These are phyloP conservation scores for Zoysia japonica DNA, from an alignment of 176 grass and related monocot species.

Conservation along the genomic window DNA sequence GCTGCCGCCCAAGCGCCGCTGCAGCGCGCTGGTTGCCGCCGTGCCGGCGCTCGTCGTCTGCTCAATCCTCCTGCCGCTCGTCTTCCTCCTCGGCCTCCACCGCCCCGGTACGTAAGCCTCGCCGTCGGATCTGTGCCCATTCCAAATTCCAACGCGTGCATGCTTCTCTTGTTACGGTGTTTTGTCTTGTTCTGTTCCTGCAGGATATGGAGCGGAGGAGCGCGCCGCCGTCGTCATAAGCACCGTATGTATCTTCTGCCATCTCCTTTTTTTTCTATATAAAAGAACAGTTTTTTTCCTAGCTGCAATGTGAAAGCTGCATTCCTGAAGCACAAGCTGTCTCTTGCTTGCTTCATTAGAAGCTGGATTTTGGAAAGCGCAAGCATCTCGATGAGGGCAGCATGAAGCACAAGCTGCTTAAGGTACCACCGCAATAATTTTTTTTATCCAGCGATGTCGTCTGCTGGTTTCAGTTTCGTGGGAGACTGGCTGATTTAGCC, in stretches of 20 bases:
- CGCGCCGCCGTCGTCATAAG: slow-evolving; percentile 47
- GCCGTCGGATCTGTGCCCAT: slow-evolving; percentile 25
- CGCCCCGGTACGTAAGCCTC: slow-evolving; percentile 40
- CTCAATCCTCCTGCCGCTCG: slow-evolving; percentile 73
- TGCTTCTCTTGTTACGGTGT: neutral
- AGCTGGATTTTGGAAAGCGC: slow-evolving; percentile 34
- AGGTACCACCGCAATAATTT: slow-evolving; percentile 11
- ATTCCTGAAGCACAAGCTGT: neutral
- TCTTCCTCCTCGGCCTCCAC: slow-evolving; percentile 74
- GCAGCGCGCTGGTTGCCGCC: slow-evolving; percentile 49
- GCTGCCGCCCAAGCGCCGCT: slow-evolving; percentile 55
- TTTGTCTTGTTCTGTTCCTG: neutral
- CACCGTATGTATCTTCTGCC: slow-evolving; percentile 15
- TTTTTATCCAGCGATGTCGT: too few relatives aligned
- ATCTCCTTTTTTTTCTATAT: neutral
- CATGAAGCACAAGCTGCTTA: slow-evolving; percentile 53
- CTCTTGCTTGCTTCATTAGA: neutral
- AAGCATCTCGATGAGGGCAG: slow-evolving; percentile 38
- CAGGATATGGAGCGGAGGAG: slow-evolving; percentile 48
- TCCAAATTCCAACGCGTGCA: too few relatives aligned
- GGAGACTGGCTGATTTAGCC: neutral
- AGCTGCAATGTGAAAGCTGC: too few relatives aligned
- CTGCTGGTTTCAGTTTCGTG: neutral
- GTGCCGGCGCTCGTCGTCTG: slow-evolving; percentile 73
- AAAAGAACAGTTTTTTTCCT: neutral